Base-by-base conservation (phyloP, 345 rosid genomes). In the Camelina hispida region DNA sequence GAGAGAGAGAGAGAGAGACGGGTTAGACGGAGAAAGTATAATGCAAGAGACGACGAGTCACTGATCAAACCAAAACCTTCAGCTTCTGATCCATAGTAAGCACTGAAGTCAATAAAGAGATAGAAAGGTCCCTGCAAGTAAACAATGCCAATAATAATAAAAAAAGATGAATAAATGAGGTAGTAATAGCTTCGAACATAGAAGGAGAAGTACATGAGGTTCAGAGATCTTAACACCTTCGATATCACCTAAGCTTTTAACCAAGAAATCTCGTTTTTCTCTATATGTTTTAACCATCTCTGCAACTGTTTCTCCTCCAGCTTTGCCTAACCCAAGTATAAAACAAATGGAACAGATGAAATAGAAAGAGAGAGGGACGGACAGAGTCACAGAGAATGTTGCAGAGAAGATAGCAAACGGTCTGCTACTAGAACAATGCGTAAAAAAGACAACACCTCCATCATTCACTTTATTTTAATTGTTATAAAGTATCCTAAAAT, bases 81-180 rank as follows among this genome's bases (percentile, higher is more conserved):
- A 50, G 54, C 89, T 74, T 87, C 89, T 37, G 83, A 48, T 76
- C 97, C 98, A 25, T 87, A 95, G 84, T 87, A 92, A 55, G 86
- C 79, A 77, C 98, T 95, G 78, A 89, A 83, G 73, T 95, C 96
- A 46, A 88, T 74, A 72, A 95, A 92, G 67, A 90, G 94, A 81
- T 95, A 90, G 75, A 95, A 95, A 52, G 98, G 98, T 81, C 99
- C 99, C 98, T 92, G 87, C 83, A 84, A 23, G 60, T 55, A 66
- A 67, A 68, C 16, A 53, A 63, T 12, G 59, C 11, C 38, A 30
- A 43, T 25, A 51, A 42, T 42, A 64, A 76, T 23, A 61, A 9
- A 62, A 44, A 6, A 56, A 34, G 11, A 25, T 7, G n/a, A 47
- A 54, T 55, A 55, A 16, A 71, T 28, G 20, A 56, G 25, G 9